These are phyloP conservation scores for Ceratocystis cacaofunesta DNA, from an alignment of 2,329 filamentous ascomycete genomes.

Conservation along the genomic window DNA sequence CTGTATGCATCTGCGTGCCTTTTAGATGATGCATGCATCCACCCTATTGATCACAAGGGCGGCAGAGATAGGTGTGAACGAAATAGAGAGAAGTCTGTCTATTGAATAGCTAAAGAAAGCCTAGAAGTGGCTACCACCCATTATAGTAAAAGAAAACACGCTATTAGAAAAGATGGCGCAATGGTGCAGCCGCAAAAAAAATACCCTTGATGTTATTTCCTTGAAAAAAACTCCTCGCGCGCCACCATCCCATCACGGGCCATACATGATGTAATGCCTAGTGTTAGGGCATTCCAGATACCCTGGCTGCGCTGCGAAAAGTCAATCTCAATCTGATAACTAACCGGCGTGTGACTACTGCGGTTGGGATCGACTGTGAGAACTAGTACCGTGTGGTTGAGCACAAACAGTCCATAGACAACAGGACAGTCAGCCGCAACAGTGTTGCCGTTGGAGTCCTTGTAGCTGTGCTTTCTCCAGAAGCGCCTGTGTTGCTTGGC, in stretches of 20 bases:
- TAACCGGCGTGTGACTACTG: constrained; percentile 26
- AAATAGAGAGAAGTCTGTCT: too few species aligned
- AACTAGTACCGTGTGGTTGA: constrained; percentile 28
- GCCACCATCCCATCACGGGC: constrained; percentile 14
- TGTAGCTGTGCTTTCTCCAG: constrained; percentile 20
- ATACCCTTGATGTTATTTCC: background rate
- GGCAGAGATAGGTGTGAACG: too few species aligned
- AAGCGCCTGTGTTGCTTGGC: constrained; percentile 27
- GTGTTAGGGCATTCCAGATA: constrained; percentile 32
- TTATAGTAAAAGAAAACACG: too few species aligned
- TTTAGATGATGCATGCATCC: too few species aligned
- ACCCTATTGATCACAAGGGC: too few species aligned
- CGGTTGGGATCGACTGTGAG: constrained; percentile 28
- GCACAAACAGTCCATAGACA: constrained; percentile 31
- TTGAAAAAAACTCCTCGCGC: constrained; percentile 6
- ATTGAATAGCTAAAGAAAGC: too few species aligned
- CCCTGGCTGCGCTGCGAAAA: constrained; percentile 28
- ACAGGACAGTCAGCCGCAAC: constrained; percentile 24
- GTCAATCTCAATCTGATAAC: constrained; percentile 30
- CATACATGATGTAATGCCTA: constrained; percentile 23
- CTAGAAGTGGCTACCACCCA: too few species aligned
- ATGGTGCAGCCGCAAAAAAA: background rate
- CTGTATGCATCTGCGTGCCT: too few species aligned
- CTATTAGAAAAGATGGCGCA: background rate
- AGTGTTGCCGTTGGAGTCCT: background rate